Evolutionary conservation across 163 green algal genomes (phyloP).

Genomic region (Chlorella variabilis): DNA sequence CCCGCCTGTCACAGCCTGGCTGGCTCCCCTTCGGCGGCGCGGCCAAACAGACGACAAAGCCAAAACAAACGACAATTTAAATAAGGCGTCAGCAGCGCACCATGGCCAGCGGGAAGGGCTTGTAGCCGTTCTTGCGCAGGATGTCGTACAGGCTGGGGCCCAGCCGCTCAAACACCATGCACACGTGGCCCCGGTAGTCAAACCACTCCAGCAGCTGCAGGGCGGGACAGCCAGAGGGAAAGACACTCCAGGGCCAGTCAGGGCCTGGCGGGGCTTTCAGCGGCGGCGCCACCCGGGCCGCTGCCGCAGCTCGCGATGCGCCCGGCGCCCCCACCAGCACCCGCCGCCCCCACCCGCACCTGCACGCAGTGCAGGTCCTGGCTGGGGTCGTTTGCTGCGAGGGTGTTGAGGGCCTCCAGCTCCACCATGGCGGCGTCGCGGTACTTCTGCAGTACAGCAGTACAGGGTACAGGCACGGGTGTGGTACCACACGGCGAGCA

Average conservation of each 20-base stretch:
- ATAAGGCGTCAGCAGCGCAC: too few species aligned
- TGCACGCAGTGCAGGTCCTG: constrained; percentile 73
- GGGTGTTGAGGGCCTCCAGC: constrained; percentile 88
- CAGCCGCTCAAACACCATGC: constrained; percentile 99
- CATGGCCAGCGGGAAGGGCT: constrained; percentile 79
- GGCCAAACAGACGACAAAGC: too few species aligned
- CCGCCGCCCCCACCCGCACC: too few species aligned
- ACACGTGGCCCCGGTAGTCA: constrained; percentile 96
- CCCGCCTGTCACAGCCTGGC: too few species aligned
- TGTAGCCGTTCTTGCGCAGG: constrained; percentile 88
- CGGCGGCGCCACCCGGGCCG: too few species aligned
- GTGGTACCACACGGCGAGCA: not conserved
- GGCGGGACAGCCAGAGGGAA: too few species aligned
- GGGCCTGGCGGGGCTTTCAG: too few species aligned
- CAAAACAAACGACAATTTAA: too few species aligned
- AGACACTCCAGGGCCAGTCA: too few species aligned
- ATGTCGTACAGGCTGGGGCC: constrained; percentile 97
- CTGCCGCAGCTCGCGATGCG: too few species aligned
- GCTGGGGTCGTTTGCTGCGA: constrained; percentile 82
- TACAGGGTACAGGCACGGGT: not conserved
- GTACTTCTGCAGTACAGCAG: constrained; percentile 87
- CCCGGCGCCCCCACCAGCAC: too few species aligned
- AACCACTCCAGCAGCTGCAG: constrained; percentile 91
- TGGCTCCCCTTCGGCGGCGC: too few species aligned
- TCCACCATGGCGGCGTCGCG: constrained; percentile 98